Evolutionary conservation across 768 basidiomycete genomes (phyloP).

Genomic region (Hypholoma sublateritium): DNA sequence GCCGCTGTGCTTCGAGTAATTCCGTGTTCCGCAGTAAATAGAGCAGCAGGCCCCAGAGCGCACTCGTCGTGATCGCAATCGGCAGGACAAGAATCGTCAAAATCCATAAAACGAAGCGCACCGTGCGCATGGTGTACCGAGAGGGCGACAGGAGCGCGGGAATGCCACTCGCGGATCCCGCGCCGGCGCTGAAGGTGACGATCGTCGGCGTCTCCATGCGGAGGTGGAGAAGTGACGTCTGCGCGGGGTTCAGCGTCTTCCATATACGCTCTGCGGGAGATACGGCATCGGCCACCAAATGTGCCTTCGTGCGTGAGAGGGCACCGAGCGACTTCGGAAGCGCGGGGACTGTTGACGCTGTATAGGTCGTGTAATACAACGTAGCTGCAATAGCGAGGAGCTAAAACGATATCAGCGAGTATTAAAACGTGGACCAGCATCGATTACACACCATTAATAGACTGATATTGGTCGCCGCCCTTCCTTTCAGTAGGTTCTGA

Average conservation of each 20-base stretch:
- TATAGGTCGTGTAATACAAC: conserved; percentile 74
- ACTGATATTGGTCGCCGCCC: conserved; percentile 77
- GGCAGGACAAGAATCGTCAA: conserved; percentile 84
- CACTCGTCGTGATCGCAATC: conserved; percentile 72
- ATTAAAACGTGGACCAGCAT: conserved; percentile 10
- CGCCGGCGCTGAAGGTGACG: conserved; percentile 56
- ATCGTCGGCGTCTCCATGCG: conserved; percentile 80
- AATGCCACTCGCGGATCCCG: conserved; percentile 21
- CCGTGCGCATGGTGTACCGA: conserved; percentile 45
- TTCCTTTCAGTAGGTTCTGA: conserved; percentile 56
- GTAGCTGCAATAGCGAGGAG: conserved; percentile 76
- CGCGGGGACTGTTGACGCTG: conserved; percentile 32
- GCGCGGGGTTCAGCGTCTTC: conserved; percentile 72
- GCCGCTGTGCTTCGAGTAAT: conserved; percentile 81
- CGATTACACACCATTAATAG: conserved; percentile 61
- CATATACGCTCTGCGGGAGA: conserved; percentile 71
- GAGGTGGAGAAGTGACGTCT: conserved; percentile 67
- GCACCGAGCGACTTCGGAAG: conserved; percentile 30
- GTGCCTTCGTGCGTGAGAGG: conserved; percentile 30
- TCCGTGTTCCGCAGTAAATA: conserved; percentile 92
- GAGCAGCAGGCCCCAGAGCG: conserved; percentile 74
- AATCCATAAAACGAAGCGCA: conserved; percentile 68
- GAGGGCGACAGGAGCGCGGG: conserved; percentile 19
- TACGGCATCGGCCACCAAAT: conserved; percentile 25
- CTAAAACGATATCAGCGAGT: conserved; percentile 33